Evolutionary conservation across 345 rosid genomes (phyloP).

Genomic region (Dovyalis caffra): DNA sequence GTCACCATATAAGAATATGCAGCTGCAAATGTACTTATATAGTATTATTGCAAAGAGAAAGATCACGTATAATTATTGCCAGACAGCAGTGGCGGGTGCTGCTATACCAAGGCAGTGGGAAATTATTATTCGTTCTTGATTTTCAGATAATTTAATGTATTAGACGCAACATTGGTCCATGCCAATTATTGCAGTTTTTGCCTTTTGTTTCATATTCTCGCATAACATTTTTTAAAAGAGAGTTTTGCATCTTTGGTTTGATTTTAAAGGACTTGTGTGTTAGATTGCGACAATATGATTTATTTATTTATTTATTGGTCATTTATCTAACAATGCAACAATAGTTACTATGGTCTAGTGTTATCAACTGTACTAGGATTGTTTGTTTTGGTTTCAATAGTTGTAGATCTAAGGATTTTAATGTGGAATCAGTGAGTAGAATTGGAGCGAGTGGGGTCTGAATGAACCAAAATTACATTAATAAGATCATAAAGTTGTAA

Average conservation of each 20-base stretch:
- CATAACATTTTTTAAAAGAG: neutral
- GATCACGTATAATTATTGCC: neutral
- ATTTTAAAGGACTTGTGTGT: neutral
- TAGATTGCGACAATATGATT: neutral
- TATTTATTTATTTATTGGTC: neutral
- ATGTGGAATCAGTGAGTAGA: neutral
- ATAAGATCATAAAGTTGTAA: neutral
- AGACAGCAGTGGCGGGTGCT: neutral
- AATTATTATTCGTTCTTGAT: neutral
- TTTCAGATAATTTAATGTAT: neutral
- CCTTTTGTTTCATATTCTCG: neutral
- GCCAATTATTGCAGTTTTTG: neutral
- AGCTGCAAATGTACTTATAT: neutral
- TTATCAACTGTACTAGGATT: neutral
- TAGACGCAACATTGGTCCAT: neutral
- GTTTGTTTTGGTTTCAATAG: neutral
- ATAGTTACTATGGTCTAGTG: neutral
- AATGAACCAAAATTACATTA: neutral
- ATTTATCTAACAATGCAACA: neutral
- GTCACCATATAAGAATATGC: neutral
- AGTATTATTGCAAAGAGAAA: neutral
- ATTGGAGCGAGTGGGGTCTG: neutral
- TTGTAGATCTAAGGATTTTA: neutral
- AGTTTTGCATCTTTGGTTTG: neutral
- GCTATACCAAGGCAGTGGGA: neutral